Base-by-base conservation (phyloP, 1,284 basidiomycete genomes). In the Tilletia walkeri region DNA sequence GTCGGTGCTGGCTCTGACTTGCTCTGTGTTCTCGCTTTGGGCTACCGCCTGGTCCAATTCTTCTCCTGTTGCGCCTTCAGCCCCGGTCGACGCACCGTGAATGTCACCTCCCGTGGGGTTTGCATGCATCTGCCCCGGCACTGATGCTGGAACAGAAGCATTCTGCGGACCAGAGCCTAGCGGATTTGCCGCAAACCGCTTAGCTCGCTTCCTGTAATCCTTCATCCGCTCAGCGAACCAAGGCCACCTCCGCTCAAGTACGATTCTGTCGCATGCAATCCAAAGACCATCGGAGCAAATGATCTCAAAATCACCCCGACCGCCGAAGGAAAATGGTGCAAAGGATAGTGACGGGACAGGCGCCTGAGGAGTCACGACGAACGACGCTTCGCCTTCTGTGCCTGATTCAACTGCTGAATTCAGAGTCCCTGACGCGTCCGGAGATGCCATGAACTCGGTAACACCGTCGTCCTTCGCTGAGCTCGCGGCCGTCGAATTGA, bases 271-370 rank as follows among this genome's bases (percentile, higher is more conserved):
- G 82, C 92, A 95, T 63, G 88, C 86, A 72, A 98, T 88, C 75
- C 88, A 88, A 70, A 92, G 88, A 0, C 92, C 92, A 83, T 98
- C 95, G 73, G 94, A 92, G 81, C 92, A 94, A 18, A 96, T 86
- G 69, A 98, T 87, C 81, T 94, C 92, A 79, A 96, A 97, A 84
- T 97, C 94, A 4, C 80, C 78, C 20, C 78, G 72, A 30, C 77
- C 72, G 12, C 78, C 78, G 30, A 80, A 50, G n/a, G 68, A 24
- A 9, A 67, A 38, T 14, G 41, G 38, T 24, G 49, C 67, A 38
- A 53, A 63, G 16, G 54, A 66, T 12, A 65, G 66, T 9, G 41
- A 45, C 6, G 41, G 6, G 14, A 14, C 6, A 45, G 9, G 6
- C 14, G 41, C 41, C 41, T 45, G 9, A 14, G 41, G 6, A 7